Conservation (phyloP, 352 stramenopile genomes). For the Pythium rishiriense region DNA sequence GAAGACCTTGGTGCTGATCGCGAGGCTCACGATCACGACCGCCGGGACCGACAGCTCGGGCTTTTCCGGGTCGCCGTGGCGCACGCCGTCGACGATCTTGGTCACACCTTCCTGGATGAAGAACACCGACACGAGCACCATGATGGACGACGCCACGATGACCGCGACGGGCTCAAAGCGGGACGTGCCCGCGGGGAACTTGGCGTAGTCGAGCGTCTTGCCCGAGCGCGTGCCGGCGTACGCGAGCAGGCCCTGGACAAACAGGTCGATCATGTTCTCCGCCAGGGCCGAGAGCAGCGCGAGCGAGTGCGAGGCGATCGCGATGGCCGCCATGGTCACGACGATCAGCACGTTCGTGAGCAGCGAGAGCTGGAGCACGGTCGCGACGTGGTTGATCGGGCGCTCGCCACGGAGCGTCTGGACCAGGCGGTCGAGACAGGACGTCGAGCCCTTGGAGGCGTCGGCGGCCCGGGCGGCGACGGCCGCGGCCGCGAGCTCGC, state of each 20-base stretch:
- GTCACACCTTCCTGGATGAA: constrained; percentile 66
- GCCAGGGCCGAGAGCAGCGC: constrained; percentile 90
- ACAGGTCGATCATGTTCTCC: constrained; percentile 92
- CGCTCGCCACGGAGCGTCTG: constrained; percentile 37
- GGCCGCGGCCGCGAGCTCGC: constrained; percentile 7
- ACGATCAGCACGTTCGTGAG: constrained; percentile 68
- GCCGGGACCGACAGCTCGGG: constrained; percentile 88
- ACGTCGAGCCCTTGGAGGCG: background rate
- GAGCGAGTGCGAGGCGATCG: constrained; percentile 78
- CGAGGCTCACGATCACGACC: constrained; percentile 72
- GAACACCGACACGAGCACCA: constrained; percentile 90
- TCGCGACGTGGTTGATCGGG: constrained; percentile 51
- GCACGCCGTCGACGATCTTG: constrained; percentile 51
- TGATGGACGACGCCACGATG: constrained; percentile 90
- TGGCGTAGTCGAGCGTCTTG: constrained; percentile 80
- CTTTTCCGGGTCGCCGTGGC: constrained; percentile 57
- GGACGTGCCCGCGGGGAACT: constrained; percentile 91
- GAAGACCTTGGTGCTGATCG: constrained; percentile 68
- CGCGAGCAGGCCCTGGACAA: constrained; percentile 88
- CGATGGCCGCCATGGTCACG: constrained; percentile 68
- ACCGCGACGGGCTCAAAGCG: constrained; percentile 93
- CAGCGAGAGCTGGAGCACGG: constrained; percentile 58
- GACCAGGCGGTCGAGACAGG: constrained; percentile 20
- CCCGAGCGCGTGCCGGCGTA: constrained; percentile 83
- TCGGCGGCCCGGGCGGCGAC: background rate